Percentiles rank a stretch among this genome's conserved stretches.
These are phyloP conservation scores for Atkinsonella texensis DNA, from an alignment of 2,329 filamentous ascomycete genomes.

Conservation along the genomic window DNA sequence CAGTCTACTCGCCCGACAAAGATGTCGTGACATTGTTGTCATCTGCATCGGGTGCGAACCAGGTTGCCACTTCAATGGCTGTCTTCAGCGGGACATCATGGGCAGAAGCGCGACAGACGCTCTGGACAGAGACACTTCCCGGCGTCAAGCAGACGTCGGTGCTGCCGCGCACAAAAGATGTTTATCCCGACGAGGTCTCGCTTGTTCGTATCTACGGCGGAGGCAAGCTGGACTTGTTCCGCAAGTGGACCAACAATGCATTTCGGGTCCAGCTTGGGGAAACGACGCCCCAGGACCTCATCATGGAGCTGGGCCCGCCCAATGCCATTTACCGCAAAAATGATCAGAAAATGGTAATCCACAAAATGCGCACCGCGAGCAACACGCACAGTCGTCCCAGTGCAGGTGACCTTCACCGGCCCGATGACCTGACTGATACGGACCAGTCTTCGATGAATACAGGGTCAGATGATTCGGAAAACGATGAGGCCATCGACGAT, in stretches of 20 bases:
- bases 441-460: slow-evolving; percentile 66
- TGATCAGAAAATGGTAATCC: slow-evolving; percentile 79
- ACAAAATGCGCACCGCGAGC: slow-evolving; percentile 48
- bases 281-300: slow-evolving; percentile 82
- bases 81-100: slow-evolving; percentile 86
- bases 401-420: slow-evolving; percentile 28
- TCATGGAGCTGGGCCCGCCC: slow-evolving; percentile 82
- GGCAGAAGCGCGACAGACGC: slow-evolving; percentile 63
- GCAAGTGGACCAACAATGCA: slow-evolving; percentile 53
- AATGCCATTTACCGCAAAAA: slow-evolving; percentile 90
- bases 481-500: slow-evolving; percentile 46
- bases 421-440: slow-evolving; percentile 54
- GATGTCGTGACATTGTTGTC: slow-evolving; percentile 83
- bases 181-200: slow-evolving; percentile 80
- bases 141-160: slow-evolving; percentile 62
- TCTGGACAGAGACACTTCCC: slow-evolving; percentile 66
- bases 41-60: slow-evolving; percentile 60
- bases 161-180: slow-evolving; percentile 60
- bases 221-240: slow-evolving; percentile 65
- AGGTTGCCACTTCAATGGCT: slow-evolving; percentile 74
- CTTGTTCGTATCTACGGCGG: slow-evolving; percentile 66
- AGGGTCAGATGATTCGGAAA: slow-evolving; percentile 53
- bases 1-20: slow-evolving; percentile 60
- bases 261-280: slow-evolving; percentile 69
- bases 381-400: slow-evolving; percentile 36